Base-by-base conservation (phyloP, 306 rosid genomes). In the Trichosanthes truncata region DNA sequence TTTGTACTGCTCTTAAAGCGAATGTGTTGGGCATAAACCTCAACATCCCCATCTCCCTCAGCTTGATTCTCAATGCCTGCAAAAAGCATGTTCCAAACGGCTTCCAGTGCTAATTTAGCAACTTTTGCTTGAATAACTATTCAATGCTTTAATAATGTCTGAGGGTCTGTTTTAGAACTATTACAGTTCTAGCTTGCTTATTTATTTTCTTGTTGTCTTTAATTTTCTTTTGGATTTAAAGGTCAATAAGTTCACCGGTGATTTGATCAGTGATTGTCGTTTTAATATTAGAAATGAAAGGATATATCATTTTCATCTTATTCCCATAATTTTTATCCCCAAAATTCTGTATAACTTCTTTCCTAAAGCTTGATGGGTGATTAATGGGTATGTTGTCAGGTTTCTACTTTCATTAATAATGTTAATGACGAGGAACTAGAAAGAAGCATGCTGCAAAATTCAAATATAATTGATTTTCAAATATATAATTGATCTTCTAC, bases 41-140 rank as follows among this genome's bases (percentile, higher is more conserved):
- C 36, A 88, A 91, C 85, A 41, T 93, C 77, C 97, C 96, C 0
- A 0, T 91, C 71, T 83, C 94, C 0, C 94, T 93, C n/a, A 89
- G 80, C 85, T 84, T 93, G 86, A 91, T 93, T 40, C 92, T 93
- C 53, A 88, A 90, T 73, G 89, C 82, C 45, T 93, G 97, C 82
- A 48, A 79, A 0, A 79, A 61, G 73, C 74, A 46, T 11, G 84
- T 53, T 38, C 96, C 97, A 13, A 61, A 46, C 9, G 65, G 20
- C 8, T 93, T 83, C 89, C 87, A 91, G 45, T 93, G 97, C 17
- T 71, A 43, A 43, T 40, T 71, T 68, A n/a, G 2, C 6, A 71
- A 11, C 10, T 43, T 71, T 52, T 52, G n/a, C n/a, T 51, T 15
- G 4, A 51, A 51, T 51, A 14, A 51, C 6, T 51, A 51, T 67